Evolutionary conservation across 2,329 filamentous ascomycete species (phyloP).

Genomic region (Lomentospora prolificans): DNA sequence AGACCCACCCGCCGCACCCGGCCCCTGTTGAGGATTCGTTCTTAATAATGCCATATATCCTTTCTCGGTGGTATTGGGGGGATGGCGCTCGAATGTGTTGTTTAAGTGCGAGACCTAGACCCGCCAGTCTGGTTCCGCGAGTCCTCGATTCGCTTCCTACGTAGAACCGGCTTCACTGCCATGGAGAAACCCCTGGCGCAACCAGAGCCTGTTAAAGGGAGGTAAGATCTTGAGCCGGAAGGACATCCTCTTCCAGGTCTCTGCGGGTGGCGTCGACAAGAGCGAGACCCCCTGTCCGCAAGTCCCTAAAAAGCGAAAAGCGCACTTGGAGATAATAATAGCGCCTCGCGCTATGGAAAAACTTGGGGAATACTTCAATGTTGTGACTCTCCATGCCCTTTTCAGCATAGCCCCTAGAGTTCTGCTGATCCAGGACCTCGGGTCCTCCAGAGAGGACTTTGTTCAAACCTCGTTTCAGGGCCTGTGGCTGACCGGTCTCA

Average conservation of each 20-base stretch:
- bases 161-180: background rate
- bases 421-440: background rate
- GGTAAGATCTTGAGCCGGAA: no score
- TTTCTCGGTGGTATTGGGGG: background rate
- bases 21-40: background rate
- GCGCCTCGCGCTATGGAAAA: no score
- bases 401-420: background rate
- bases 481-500: background rate
- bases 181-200: no score
- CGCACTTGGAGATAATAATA: no score
- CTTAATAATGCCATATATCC: background rate
- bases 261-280: no score
- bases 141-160: background rate
- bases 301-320: no score
- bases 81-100: background rate
- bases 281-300: no score
- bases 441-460: background rate
- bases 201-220: no score
- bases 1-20: background rate
- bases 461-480: background rate
- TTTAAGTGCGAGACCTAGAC: background rate
- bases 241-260: no score
- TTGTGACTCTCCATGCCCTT: no score
- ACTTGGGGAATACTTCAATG: no score
- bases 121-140: background rate